Evolutionary conservation across 2,329 filamentous ascomycete species (phyloP).

Genomic region (Talaromyces sp.): DNA sequence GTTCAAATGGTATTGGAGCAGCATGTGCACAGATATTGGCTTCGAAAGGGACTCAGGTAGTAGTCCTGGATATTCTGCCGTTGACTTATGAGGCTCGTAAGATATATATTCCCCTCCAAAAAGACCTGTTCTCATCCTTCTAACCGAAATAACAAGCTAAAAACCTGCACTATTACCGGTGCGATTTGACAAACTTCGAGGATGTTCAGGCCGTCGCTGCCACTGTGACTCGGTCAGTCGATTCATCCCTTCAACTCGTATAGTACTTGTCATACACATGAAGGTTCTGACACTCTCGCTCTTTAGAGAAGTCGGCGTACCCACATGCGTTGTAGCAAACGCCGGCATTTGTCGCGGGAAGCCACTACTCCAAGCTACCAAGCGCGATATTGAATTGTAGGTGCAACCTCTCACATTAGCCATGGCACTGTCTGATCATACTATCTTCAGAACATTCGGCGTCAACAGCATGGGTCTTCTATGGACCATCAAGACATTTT

Average conservation of each 20-base stretch:
- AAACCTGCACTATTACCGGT: conserved; percentile 6
- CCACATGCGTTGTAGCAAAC: conserved; percentile 6
- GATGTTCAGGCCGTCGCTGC: not conserved
- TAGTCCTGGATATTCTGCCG: conserved; percentile 3
- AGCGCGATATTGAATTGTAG: conserved; percentile 8
- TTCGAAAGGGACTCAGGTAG: not conserved
- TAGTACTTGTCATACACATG: not conserved
- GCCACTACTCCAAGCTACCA: conserved; percentile 1
- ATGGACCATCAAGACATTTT: conserved; percentile 61
- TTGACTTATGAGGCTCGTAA: conserved; percentile 8
- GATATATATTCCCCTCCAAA: not conserved
- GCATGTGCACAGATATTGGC: not conserved
- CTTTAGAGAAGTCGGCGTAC: not conserved
- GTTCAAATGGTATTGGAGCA: conserved; percentile 8
- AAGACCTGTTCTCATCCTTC: not conserved
- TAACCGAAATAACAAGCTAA: not conserved
- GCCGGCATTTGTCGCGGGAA: conserved; percentile 7
- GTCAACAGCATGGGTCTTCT: conserved; percentile 66
- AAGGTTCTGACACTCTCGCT: not conserved
- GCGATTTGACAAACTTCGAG: conserved; percentile 5
- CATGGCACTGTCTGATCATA: not conserved
- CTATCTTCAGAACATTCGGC: conserved; percentile 52
- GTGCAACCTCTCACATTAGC: not conserved
- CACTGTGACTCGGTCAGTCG: not conserved
- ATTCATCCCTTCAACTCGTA: not conserved